Evolutionary conservation across 2,329 filamentous ascomycete genomes (phyloP), one percentile per base, ranked within the genome.

Genomic region (Colletotrichum incanum): DNA sequence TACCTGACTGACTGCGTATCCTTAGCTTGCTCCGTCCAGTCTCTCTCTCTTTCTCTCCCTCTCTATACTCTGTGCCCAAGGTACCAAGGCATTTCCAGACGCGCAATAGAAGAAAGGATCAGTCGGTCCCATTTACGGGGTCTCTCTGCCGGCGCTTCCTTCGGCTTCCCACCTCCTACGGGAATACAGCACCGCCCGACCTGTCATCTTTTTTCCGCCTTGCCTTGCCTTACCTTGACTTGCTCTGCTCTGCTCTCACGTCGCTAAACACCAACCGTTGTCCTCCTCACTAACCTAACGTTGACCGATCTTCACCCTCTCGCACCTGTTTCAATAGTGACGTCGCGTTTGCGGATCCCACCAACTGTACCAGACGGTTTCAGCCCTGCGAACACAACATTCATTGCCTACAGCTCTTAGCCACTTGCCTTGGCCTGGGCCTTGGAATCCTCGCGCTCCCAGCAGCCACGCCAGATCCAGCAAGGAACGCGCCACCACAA

Each of bases 401-500:
- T 45, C 43, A 26, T 47, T 59, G 43, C 45, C 14, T 59, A 59
- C 54, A 45, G 70, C 70, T 64, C 34, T 45, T 55, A 45, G 61
- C 37, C 37, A 61, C 65, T 64, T 72, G 52, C 58, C 43, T 54
- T 45, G 47, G 43, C 45, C 26, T 37, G 28, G 28, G 11, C 34
- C 54, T 43, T 43, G 28, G 31, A 41, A 55, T 34, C 28, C 43
- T 47, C 52, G 37, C 56, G 31, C 59, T 28, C 52, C 41, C 47
- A 45, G 31, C 28, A 39, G 37, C 70, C 65, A 59, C 65, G 59
- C 45, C 60, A 59, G 52, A 72, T 56, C 52, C 49, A 65, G 65
- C 26, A 69, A 55, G 64, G 47, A 65, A 72, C 70, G 47, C 70
- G 66, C 54, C 70, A 69, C 66, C 56, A 55, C 55, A n/a, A 54